phyloP scores from a whole-genome alignment of 1,139 yeast species.

The Arxiozyma telluris region DNA sequence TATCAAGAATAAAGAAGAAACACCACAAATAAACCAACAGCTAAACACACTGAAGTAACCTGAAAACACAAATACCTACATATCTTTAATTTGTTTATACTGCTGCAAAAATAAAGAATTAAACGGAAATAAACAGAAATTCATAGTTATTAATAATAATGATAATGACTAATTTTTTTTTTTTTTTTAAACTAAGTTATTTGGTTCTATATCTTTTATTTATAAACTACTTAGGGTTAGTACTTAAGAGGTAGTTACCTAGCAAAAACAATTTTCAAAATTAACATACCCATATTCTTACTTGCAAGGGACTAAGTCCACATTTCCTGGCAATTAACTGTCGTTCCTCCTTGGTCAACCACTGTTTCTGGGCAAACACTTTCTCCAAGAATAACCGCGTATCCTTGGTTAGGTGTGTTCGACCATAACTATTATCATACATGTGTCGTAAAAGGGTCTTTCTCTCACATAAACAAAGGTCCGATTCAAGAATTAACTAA shows the following conservation, averaged over 20 bases:
- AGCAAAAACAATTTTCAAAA: conserved; percentile 5
- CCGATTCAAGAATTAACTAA: conserved; percentile 3
- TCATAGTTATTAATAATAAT: neutral
- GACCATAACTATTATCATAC: conserved; percentile 6
- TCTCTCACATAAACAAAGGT: conserved; percentile 6
- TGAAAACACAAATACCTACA: conserved; percentile 1
- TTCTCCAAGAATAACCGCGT: conserved; percentile 7
- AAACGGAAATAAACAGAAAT: no score
- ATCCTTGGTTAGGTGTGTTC: conserved; percentile 5
- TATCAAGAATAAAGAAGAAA: neutral
- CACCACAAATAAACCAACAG: neutral
- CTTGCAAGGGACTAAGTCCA: conserved; percentile 10
- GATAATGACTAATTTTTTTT: no score
- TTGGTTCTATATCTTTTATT: conserved; percentile 5
- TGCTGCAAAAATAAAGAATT: conserved; percentile 11
- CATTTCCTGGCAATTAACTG: conserved; percentile 9
- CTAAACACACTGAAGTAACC: neutral
- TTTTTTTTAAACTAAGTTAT: conserved; percentile 1
- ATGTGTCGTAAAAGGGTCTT: conserved; percentile 8
- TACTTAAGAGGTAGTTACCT: conserved; percentile 5
- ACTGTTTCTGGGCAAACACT: conserved; percentile 8
- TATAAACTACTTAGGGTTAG: conserved; percentile 7
- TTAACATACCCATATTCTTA: conserved; percentile 9
- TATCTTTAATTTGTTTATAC: conserved; percentile 6
- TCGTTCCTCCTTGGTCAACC: conserved; percentile 10